A percentile compares a stretch with the other conserved stretches of the same genome.
Conservation (phyloP, 352 stramenopile genomes). For the Poterioochromonas sp. region DNA sequence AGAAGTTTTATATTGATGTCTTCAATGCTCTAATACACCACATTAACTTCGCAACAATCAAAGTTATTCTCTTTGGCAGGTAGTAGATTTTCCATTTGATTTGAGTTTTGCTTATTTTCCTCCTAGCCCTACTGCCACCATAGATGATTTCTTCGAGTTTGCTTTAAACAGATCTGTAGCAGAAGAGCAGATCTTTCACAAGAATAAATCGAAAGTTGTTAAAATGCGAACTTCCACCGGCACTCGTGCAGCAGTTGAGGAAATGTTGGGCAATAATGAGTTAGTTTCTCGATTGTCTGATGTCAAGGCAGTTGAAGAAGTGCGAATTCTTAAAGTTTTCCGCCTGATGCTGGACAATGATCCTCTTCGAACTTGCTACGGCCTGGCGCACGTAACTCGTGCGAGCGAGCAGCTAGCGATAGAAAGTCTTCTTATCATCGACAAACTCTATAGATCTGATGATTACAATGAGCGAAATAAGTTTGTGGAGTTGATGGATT, state of each 20-base stretch:
- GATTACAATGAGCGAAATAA: slow-evolving; percentile 74
- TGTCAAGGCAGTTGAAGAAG: slow-evolving; percentile 82
- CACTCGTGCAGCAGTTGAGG: slow-evolving; percentile 93
- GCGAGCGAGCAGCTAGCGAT: slow-evolving; percentile 84
- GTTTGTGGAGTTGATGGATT: slow-evolving; percentile 88
- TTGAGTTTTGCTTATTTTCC: slow-evolving; percentile 33
- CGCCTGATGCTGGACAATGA: slow-evolving; percentile 90
- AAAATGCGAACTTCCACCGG: slow-evolving; percentile 84
- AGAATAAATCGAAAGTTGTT: slow-evolving; percentile 93
- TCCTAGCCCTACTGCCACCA: slow-evolving; percentile 50
- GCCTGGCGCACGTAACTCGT: slow-evolving; percentile 73
- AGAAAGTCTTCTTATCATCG: slow-evolving; percentile 85
- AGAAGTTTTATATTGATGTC: slow-evolving; percentile 92
- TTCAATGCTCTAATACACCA: slow-evolving; percentile 86
- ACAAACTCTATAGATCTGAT: slow-evolving; percentile 82
- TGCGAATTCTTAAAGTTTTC: slow-evolving; percentile 79
- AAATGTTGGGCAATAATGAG: slow-evolving; percentile 82
- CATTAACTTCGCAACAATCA: slow-evolving; percentile 91
- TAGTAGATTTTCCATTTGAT: not conserved
- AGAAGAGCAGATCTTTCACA: slow-evolving; percentile 67
- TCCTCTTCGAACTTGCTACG: slow-evolving; percentile 91
- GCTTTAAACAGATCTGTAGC: slow-evolving; percentile 77
- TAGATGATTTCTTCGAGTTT: slow-evolving; percentile 95
- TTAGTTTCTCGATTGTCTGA: slow-evolving; percentile 84
- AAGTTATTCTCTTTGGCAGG: slow-evolving; percentile 78